Base-by-base conservation (phyloP, 2,329 filamentous ascomycete genomes). In the Penicillium olsonii region DNA sequence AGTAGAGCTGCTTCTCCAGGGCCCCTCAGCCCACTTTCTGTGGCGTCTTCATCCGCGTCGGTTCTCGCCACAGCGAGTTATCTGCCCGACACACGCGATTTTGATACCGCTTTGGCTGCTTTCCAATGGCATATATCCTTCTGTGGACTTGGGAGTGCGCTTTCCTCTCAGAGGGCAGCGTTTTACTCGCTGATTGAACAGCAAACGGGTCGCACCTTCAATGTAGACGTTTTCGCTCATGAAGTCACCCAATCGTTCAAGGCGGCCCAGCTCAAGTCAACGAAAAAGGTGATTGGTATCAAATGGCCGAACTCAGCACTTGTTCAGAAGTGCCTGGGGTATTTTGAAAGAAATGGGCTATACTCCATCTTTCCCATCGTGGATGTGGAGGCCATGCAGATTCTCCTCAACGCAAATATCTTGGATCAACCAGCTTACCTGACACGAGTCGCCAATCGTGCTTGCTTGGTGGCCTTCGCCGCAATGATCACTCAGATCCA, bases 291-390 rank as follows among this genome's bases (percentile, higher is more conserved):
- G 1, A 34, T 53, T 5, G 34, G 37, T 4, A 41, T 49, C 4
- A 59, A 59, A 48, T 63, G 57, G 60, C 61, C 62, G 1, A 29
- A 48, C 0, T 20, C 20, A 1, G 7, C 40, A 18, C 37, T 65
- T 5, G 52, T 61, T 14, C 52, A 56, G 27, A 33, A 31, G 33
- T 62, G 48, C 10, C 40, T 65, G 10, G 40, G 62, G 6, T 54
- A 64, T 35, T 64, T 48, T 26, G 33, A 45, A 2, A 54, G 19
- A 17, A 56, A 52, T 29, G 52, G 56, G 5, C 50, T 65, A 6
- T 65, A 64, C 40, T 61, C 60, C 2, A 50, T 64, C 14, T 63
- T 63, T 18, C 62, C 61, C 0, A 46, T 63, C 34, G 56, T 52
- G 12, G 55, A 64, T 18, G 39, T 46, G 9, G 49, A 54, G 5